Evolutionary conservation across 2,329 filamentous ascomycete species (phyloP), one percentile per base, ranked within the genome.

Genomic region (Herpotrichia juniperi): DNA sequence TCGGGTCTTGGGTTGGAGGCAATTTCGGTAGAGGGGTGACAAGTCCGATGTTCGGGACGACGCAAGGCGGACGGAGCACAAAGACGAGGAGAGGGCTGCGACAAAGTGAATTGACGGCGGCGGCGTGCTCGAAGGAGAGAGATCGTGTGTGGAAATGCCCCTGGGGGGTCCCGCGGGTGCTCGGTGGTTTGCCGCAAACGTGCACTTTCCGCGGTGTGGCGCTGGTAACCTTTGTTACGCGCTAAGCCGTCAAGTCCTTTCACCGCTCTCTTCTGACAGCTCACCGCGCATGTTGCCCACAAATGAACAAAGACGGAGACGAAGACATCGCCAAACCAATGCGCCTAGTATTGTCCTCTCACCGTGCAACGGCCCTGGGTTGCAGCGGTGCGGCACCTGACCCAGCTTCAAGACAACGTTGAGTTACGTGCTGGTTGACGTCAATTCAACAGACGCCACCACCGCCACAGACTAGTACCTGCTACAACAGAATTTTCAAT

Each of bases 341-440:
- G 34, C 54, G 51, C 54, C 49, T 59, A 50, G 42, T 59, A 51
- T 59, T 57, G 49, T 57, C 50, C 53, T 7, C 22, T 19, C 24
- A 12, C 28, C 16, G 24, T 44, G 45, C 46, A 44, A 21, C 35
- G 22, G 14, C 3, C n/a, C n/a, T n/a, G n/a, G n/a, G n/a, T n/a
- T 10, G 16, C 26, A 30, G 10, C 14, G 10, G 22, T 25, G 14
- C 31, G 5, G 31, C 34, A 42, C 30, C 50, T 48, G 46, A 46
- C 35, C 31, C 31, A 31, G 30, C 17, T 39, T 17, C 12, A n/a
- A 6, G 14, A 32, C 16, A 17, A 37, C 4, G 28, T 39, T n/a
- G 8, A 34, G 12, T n/a, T 4, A 34, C 16, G 12, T n/a, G 31
- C 31, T 34, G 16, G 31, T 14, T n/a, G 31, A 34, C 31, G 31